Evolutionary conservation across 2,329 filamentous ascomycete genomes (phyloP), one percentile per base, ranked within the genome.

Genomic region (Beauveria varroae): DNA sequence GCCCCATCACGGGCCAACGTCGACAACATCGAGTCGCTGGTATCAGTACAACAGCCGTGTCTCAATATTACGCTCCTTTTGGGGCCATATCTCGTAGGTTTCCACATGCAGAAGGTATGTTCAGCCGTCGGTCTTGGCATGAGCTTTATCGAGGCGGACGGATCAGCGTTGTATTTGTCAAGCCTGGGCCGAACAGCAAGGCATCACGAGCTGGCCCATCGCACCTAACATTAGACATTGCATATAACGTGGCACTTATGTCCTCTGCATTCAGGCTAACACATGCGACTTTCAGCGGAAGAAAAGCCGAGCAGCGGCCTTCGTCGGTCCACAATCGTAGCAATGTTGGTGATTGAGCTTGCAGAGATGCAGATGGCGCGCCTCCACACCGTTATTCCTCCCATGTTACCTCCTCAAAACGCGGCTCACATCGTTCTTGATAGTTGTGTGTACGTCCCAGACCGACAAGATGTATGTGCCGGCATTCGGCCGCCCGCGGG

Each of bases 301-400:
- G 34, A 26, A 14, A 37, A 3, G 20, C 5, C 2, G 20, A 40
- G 22, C 54, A 18, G n/a, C 28, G 26, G 28, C 57, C 12, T 37
- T 16, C 26, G 20, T 53, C 57, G 41, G 49, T 47, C 49, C 57
- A 53, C 57, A 24, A 44, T 53, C 26, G 14, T n/a, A 46, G 16
- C 20, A 2, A 16, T 60, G 57, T 60, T 60, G 57, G 57, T 60
- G 57, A 60, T 47, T 34, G 49, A 53, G 20, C 26, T 37, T n/a
- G n/a, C 18, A 30, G 37, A 46, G 49, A 46, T 53, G 57, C 57
- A 60, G 57, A 52, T 53, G 57, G 57, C 57, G 57, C 49, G 44
- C 37, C 40, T 60, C 57, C 49, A 53, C 57, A 40, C 49, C 49
- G 57, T 60, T 14, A 5, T 52, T 52, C 28, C 14, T 22, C 5